Conservation (phyloP, 306 rosid genomes). For the Casuarina cunninghamiana region DNA sequence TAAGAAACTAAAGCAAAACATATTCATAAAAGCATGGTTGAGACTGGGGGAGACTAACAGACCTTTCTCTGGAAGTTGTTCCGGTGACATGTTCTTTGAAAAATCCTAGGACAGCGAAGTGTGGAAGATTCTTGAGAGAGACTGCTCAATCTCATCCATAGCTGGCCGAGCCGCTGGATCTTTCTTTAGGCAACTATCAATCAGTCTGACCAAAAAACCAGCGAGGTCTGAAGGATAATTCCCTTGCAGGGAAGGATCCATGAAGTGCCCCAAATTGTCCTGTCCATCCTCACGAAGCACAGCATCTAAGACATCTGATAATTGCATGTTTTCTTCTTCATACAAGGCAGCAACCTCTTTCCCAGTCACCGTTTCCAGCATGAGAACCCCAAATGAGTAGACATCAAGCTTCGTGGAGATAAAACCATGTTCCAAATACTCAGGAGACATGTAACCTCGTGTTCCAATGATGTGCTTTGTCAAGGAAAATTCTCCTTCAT, state of each 20-base stretch:
- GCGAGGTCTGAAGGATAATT: conserved; percentile 68
- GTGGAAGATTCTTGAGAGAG: conserved; percentile 51
- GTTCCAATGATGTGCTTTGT: conserved; percentile 87
- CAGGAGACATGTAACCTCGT: conserved; percentile 91
- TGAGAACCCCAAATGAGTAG: conserved; percentile 70
- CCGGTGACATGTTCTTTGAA: conserved; percentile 29
- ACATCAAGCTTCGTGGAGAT: conserved; percentile 80
- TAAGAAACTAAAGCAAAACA: not conserved
- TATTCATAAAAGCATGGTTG: not conserved
- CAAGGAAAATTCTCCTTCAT: conserved; percentile 51
- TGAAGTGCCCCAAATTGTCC: conserved; percentile 46
- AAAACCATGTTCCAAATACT: conserved; percentile 80
- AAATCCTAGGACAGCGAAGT: conserved; percentile 72
- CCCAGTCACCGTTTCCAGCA: conserved; percentile 72
- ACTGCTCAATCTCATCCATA: conserved; percentile 65
- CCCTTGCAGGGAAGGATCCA: conserved; percentile 55
- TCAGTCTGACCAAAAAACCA: conserved; percentile 40
- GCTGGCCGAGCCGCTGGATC: conserved; percentile 64
- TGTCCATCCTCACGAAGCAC: conserved; percentile 32
- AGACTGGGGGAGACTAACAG: not conserved
- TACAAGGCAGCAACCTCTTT: conserved; percentile 56
- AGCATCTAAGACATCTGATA: conserved; percentile 35
- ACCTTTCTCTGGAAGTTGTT: conserved; percentile 16
- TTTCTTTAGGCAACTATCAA: conserved; percentile 50
- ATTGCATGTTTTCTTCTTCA: conserved; percentile 34